Percentiles rank a stretch among this genome's conserved stretches.
phyloP scores from a whole-genome alignment of 768 basidiomycete genomes.

The Phylloporus sp. region DNA sequence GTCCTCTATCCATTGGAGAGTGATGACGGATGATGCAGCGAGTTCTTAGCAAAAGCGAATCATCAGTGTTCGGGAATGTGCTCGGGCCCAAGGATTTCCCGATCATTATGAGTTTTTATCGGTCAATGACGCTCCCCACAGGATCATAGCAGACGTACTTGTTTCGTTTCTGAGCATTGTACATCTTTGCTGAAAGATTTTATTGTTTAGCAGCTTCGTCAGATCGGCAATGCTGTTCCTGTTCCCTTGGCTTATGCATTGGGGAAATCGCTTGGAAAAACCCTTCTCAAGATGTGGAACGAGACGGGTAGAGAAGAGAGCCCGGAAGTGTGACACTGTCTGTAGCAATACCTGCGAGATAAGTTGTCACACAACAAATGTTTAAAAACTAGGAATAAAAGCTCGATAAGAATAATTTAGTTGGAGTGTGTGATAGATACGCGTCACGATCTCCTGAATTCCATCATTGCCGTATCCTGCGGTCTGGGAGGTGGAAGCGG shows the following conservation, averaged over 20 bases:
- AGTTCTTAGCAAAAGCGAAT: conserved; percentile 63
- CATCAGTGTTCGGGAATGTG: conserved; percentile 61
- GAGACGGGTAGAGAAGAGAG: conserved; percentile 42
- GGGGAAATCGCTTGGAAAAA: conserved; percentile 44
- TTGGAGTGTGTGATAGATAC: conserved; percentile 1
- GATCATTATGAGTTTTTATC: conserved; percentile 65
- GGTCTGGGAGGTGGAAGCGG: conserved; percentile 23
- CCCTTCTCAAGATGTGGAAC: conserved; percentile 45
- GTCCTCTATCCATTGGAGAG: conserved; percentile 5
- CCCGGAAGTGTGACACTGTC: conserved; percentile 32
- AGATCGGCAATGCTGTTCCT: conserved; percentile 81
- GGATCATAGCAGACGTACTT: conserved; percentile 52
- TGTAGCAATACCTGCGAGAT: not conserved
- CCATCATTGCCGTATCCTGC: conserved; percentile 9
- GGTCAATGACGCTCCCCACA: conserved; percentile 31
- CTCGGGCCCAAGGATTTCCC: conserved; percentile 76
- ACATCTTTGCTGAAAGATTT: not conserved
- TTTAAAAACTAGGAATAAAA: not conserved
- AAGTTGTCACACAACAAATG: not conserved
- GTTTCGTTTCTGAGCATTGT: not conserved
- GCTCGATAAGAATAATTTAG: conserved; percentile 14
- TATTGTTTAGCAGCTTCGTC: conserved; percentile 56
- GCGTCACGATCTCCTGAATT: conserved; percentile 14
- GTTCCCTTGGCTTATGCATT: conserved; percentile 64
- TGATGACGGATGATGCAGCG: not conserved